These are phyloP conservation scores for Carex littledalei DNA, from an alignment of 176 grass and related monocot species.

Conservation along the genomic window DNA sequence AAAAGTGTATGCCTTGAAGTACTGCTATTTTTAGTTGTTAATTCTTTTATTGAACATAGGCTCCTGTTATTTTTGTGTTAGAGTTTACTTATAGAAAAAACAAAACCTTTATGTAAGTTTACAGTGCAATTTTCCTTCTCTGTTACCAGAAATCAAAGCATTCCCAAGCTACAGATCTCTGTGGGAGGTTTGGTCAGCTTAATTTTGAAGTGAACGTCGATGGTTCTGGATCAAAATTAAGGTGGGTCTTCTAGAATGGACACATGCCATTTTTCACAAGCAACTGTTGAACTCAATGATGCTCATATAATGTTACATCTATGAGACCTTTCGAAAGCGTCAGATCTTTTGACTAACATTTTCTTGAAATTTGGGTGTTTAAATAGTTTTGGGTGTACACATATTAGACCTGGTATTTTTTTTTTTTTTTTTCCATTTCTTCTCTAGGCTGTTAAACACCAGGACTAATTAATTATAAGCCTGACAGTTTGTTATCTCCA, in stretches of 20 bases:
- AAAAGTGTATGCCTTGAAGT: background rate
- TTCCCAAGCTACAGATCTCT: background rate
- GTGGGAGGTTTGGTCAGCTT: background rate
- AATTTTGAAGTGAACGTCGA: background rate
- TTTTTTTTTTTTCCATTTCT: background rate
- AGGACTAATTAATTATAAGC: background rate
- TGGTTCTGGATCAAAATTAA: background rate
- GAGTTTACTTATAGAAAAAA: background rate
- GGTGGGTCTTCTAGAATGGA: background rate
- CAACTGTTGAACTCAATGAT: background rate
- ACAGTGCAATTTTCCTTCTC: background rate
- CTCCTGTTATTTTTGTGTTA: background rate
- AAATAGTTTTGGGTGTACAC: background rate
- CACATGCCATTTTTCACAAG: background rate
- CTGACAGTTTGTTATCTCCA: background rate
- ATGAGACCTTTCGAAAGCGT: background rate
- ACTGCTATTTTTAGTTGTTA: background rate
- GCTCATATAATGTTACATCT: background rate
- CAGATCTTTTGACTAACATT: background rate
- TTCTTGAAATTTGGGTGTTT: background rate
- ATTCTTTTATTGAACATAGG: background rate
- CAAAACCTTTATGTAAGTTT: background rate
- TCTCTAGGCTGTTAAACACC: background rate
- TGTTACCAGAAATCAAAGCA: conserved; percentile 9
- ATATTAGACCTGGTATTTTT: background rate